Base-by-base conservation (phyloP, 1,139 yeast genomes). In the Suzukiozyma palmioleophila region DNA sequence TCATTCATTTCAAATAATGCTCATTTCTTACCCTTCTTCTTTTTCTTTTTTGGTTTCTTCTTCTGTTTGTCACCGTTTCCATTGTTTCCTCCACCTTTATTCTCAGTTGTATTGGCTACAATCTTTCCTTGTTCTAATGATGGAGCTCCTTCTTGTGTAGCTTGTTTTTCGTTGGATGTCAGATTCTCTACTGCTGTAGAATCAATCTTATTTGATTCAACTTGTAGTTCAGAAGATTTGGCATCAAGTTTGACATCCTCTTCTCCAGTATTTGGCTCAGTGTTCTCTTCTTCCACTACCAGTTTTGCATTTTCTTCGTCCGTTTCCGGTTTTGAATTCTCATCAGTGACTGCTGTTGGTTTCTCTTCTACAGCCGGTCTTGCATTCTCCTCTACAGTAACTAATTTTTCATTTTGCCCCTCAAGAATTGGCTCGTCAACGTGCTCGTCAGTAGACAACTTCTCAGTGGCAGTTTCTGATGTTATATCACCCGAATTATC, bases 11-110 rank as follows among this genome's bases (percentile, higher is more conserved):
- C n/a, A n/a, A n/a, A n/a, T n/a, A n/a, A n/a, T 18, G 22, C 10
- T 32, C 35, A 32, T 43, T 33, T 43, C 39, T 39, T 46, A 37
- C 35, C 38, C 13, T 43, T 44, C 38, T 38, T 37, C 35, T 45
- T 39, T 22, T 35, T 43, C 44, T 37, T 43, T 28, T 42, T 44
- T 37, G 28, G 33, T 27, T 38, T 39, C 36, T 34, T 50, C 44
- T 36, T 43, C 42, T 12, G 13, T 10, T 26, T 26, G 28, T 13
- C 25, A 15, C 18, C 24, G 8, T 32, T 16, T 60, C 65, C 33
- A 54, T 46, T 2, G 53, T 41, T 30, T 49, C 51, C 52, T 51
- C 44, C 51, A 53, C 36, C 50, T 52, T 39, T 42, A 36, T 33
- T 28, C 5, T 28, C 13, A 26, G 4, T 26, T 26, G 28, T 8